phyloP scores from a whole-genome alignment of 495 filamentous ascomycete genomes.

The Chaetomium cochliodes region DNA sequence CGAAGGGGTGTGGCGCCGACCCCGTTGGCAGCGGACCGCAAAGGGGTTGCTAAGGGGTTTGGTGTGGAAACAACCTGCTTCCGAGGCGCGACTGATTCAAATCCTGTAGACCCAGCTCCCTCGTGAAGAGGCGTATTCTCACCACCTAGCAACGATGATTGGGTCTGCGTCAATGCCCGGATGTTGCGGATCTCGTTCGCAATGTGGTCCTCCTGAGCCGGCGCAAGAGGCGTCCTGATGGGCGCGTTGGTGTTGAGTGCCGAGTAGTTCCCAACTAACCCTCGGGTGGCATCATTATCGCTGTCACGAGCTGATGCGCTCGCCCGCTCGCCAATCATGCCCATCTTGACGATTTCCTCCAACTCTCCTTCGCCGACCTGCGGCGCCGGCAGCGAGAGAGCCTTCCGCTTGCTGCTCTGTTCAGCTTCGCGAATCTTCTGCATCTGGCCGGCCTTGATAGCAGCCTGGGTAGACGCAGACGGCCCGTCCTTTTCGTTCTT shows the following conservation, averaged over 20 bases:
- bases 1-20: conserved; percentile 70
- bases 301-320: conserved; percentile 69
- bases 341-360: conserved; percentile 99
- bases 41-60: conserved; percentile 91
- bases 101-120: conserved; percentile 77
- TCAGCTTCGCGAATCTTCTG: conserved; percentile 96
- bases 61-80: conserved; percentile 81
- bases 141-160: conserved; percentile 91
- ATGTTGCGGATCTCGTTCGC: conserved; percentile 97
- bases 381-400: conserved; percentile 76
- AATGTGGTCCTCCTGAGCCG: conserved; percentile 89
- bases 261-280: conserved; percentile 80
- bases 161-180: conserved; percentile 84
- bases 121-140: conserved; percentile 90
- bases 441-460: conserved; percentile 89
- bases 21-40: conserved; percentile 66
- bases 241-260: conserved; percentile 76
- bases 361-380: conserved; percentile 91
- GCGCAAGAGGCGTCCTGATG: conserved; percentile 85
- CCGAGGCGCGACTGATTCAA: conserved; percentile 80
- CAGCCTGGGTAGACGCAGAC: conserved; percentile 78
- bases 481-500: conserved; percentile 80
- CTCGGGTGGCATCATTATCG: conserved; percentile 82
- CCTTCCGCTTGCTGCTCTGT: conserved; percentile 85
- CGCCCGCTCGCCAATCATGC: conserved; percentile 89